Conservation (phyloP, 495 filamentous ascomycete genomes). For the Neurospora sp. region DNA sequence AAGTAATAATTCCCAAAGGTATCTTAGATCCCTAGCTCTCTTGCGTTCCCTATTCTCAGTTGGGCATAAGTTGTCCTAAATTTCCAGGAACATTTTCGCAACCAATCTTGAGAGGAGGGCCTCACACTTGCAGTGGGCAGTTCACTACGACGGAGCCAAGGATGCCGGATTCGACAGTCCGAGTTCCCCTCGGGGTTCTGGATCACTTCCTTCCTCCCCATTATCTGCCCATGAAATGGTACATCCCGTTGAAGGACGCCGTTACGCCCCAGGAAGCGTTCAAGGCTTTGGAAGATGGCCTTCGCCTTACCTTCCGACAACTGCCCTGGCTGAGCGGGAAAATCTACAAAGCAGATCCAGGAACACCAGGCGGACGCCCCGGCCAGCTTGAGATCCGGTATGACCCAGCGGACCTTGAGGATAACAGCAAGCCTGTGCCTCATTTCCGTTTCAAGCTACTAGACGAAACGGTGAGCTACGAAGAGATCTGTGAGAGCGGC, state of each 20-base stretch:
- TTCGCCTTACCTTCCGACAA: constrained; percentile 5
- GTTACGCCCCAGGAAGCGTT: neutral
- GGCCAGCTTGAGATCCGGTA: constrained; percentile 16
- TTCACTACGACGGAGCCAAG: too few species aligned
- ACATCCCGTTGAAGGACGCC: constrained; percentile 2
- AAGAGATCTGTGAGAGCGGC: constrained; percentile 4
- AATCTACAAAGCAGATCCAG: neutral
- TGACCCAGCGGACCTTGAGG: neutral
- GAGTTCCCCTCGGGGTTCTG: neutral
- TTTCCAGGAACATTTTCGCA: too few species aligned
- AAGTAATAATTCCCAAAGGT: too few species aligned
- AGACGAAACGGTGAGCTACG: neutral
- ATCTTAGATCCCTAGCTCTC: too few species aligned
- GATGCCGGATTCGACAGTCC: too few species aligned
- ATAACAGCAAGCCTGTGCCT: neutral
- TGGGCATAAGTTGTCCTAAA: too few species aligned
- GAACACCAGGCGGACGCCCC: constrained; percentile 7
- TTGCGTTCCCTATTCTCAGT: too few species aligned
- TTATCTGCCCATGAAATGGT: neutral
- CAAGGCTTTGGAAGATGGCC: constrained; percentile 1
- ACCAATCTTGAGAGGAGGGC: too few species aligned
- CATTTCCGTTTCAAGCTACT: constrained; percentile 8
- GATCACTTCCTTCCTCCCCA: constrained; percentile 6
- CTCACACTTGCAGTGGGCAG: too few species aligned
- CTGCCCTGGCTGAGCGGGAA: constrained; percentile 11